Base-by-base conservation (phyloP, 2,329 filamentous ascomycete genomes). In the Neofusicoccum cordaticola region DNA sequence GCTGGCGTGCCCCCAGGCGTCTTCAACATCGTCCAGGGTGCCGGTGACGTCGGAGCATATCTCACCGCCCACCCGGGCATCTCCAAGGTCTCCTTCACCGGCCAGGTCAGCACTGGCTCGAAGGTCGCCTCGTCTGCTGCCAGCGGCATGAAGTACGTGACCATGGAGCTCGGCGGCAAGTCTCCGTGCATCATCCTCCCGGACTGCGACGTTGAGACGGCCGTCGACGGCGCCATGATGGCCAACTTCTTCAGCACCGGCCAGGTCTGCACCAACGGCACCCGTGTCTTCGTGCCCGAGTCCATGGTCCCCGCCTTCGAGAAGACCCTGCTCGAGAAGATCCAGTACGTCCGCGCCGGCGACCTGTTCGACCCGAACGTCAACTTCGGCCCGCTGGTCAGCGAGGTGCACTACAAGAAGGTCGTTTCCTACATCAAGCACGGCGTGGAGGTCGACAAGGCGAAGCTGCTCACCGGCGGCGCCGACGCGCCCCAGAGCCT, bases 221-320 rank as follows among this genome's bases (percentile, higher is more conserved):
- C 93, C n/a, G 93, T 92, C 39, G 89, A 96, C 72, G 90, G 91
- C 35, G 92, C 92, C 68, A 93, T 96, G 90, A 92, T 96, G 83
- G 93, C 92, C 71, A 96, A 96, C 78, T 96, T 96, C 80, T 96
- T 91, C 83, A 93, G 90, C 69, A 91, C 90, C 0, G 93, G 93
- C 35, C 93, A 97, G 78, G 92, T 96, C 58, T 97, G 93, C 84
- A 96, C 93, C 58, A 96, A 96, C 75, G 93, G 93, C 57, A 96
- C 93, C 1, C 85, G 93, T 11, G 92, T 96, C 39, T 96, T 96
- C 74, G 84, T 97, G 2, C 92, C 90, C 0, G 79, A 83, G 39
- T 74, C 78, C 42, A 83, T 92, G 75, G 88, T 93, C 73, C 65
- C 79, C 13, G 81, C 80, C 0, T 93, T 96, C 68, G 91, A 96